A percentile compares a stretch with the other conserved stretches of the same genome.
Evolutionary conservation across 2,329 filamentous ascomycete species (phyloP).

Genomic region (Hypomyces perniciosus): DNA sequence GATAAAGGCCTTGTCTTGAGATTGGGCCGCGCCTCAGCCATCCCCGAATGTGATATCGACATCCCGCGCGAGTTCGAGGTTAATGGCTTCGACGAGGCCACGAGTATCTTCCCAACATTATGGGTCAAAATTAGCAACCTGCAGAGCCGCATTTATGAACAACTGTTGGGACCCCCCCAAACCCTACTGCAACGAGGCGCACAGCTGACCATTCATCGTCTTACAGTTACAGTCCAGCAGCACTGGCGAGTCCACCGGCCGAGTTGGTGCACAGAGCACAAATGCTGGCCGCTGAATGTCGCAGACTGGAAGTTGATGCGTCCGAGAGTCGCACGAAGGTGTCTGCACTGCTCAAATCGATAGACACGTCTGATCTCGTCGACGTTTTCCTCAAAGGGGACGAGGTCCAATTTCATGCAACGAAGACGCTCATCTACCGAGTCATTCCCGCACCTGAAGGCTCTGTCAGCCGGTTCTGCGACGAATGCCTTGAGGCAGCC

Average conservation of each 20-base stretch:
- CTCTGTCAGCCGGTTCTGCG: conserved; percentile 38
- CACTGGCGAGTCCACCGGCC: conserved; percentile 34
- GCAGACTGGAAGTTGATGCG: conserved; percentile 30
- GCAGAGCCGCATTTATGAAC: conserved; percentile 54
- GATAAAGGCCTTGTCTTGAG: conserved; percentile 54
- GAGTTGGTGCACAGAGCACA: conserved; percentile 36
- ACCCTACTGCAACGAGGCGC: too few species aligned
- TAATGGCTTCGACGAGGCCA: conserved; percentile 33
- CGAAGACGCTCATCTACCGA: conserved; percentile 46
- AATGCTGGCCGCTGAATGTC: conserved; percentile 33
- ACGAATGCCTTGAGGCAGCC: conserved; percentile 44
- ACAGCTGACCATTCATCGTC: not conserved
- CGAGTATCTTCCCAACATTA: conserved; percentile 37
- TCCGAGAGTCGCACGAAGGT: conserved; percentile 30
- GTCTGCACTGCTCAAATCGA: conserved; percentile 30
- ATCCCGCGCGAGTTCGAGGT: conserved; percentile 38
- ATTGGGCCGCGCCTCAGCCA: conserved; percentile 50
- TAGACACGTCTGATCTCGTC: conserved; percentile 35
- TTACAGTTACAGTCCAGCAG: conserved; percentile 45
- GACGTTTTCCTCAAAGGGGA: conserved; percentile 41
- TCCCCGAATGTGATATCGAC: conserved; percentile 56
- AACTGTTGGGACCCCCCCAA: conserved; percentile 25
- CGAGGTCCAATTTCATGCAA: conserved; percentile 42
- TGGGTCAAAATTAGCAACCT: conserved; percentile 53
- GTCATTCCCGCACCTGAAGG: conserved; percentile 42